phyloP scores from a whole-genome alignment of 805 yeast genomes.

The Saturnispora zaruensis region DNA sequence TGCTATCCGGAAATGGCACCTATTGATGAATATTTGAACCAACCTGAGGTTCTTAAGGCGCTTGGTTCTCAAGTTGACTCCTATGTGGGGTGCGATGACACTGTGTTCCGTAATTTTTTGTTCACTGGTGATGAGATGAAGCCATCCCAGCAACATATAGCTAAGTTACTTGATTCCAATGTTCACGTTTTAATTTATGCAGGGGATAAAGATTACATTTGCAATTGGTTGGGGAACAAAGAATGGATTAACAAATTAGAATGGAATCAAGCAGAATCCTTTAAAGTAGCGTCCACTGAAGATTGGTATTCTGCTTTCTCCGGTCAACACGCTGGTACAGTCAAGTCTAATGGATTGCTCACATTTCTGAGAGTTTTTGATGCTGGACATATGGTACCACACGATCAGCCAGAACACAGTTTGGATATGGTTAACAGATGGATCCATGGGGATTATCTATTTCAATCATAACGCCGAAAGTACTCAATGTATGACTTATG shows the following conservation, averaged over 20 bases:
- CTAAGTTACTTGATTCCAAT: slow-evolving; percentile 58
- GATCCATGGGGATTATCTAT: slow-evolving; percentile 56
- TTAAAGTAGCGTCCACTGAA: slow-evolving; percentile 15
- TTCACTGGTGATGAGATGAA: slow-evolving; percentile 89
- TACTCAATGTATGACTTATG: not conserved
- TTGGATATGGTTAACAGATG: slow-evolving; percentile 80
- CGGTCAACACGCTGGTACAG: slow-evolving; percentile 30
- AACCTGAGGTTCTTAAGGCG: slow-evolving; percentile 64
- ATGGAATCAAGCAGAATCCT: slow-evolving; percentile 20
- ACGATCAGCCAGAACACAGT: slow-evolving; percentile 72
- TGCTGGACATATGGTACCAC: slow-evolving; percentile 97
- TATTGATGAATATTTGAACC: slow-evolving; percentile 72
- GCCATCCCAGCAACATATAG: slow-evolving; percentile 74
- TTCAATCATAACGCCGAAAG: not conserved
- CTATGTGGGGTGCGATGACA: slow-evolving; percentile 69
- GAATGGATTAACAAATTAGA: slow-evolving; percentile 75
- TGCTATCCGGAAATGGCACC: slow-evolving; percentile 77
- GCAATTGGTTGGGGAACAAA: slow-evolving; percentile 93
- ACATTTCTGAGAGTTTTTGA: slow-evolving; percentile 78
- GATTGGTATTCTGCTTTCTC: slow-evolving; percentile 24
- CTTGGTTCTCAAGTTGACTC: slow-evolving; percentile 85
- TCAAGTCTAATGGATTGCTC: slow-evolving; percentile 46
- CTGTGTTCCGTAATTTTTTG: slow-evolving; percentile 69
- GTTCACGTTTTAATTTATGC: slow-evolving; percentile 86
- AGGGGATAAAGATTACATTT: slow-evolving; percentile 93